A percentile compares a stretch with the other conserved stretches of the same genome.
phyloP scores from a whole-genome alignment of 2,329 filamentous ascomycete genomes.

The Microascus cirrosus region DNA sequence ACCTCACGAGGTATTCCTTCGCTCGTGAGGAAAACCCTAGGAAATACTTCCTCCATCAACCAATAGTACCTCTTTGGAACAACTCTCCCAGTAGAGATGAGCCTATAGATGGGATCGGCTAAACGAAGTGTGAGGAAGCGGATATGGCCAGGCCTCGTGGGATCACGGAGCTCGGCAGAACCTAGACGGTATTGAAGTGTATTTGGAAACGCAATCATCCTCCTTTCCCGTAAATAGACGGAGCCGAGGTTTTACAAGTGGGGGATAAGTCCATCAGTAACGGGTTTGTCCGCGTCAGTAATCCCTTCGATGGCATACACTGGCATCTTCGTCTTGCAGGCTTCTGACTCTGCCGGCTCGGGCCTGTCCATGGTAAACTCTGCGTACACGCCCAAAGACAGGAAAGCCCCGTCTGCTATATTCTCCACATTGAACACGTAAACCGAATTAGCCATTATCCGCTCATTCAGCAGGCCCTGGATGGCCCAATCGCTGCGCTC shows the following conservation, averaged over 20 bases:
- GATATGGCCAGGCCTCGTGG: neutral
- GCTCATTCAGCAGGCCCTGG: constrained; percentile 2
- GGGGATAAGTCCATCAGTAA: neutral
- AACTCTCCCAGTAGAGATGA: neutral
- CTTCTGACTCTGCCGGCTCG: too few relatives aligned
- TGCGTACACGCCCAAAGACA: neutral
- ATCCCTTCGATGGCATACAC: neutral
- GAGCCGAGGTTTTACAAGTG: neutral
- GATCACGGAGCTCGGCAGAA: neutral
- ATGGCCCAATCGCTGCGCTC: neutral
- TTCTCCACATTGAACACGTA: constrained; percentile 2
- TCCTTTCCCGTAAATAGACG: too few relatives aligned
- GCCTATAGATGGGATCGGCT: neutral
- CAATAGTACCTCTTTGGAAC: neutral
- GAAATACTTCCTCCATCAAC: neutral
- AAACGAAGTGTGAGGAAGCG: neutral
- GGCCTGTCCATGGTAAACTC: neutral
- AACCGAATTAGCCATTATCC: constrained; percentile 1
- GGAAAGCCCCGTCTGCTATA: neutral
- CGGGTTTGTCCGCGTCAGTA: neutral
- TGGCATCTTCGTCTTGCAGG: too few relatives aligned
- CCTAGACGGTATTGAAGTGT: neutral
- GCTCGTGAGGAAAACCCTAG: neutral
- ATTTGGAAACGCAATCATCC: neutral
- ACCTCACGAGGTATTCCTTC: neutral